These are phyloP conservation scores for Tricholoma sp. DNA, from an alignment of 768 basidiomycete species.

Conservation along the genomic window DNA sequence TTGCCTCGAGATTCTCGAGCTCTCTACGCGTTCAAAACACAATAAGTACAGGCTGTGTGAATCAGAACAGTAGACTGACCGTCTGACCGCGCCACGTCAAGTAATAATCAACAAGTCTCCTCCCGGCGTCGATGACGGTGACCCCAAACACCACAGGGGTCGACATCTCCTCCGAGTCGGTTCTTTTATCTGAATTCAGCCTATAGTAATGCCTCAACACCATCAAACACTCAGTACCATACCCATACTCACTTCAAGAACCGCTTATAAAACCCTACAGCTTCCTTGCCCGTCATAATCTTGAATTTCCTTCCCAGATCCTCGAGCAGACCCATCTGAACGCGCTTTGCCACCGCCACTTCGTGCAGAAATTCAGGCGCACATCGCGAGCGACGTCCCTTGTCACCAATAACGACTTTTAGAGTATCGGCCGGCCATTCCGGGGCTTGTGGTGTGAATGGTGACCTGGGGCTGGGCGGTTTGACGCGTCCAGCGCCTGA, in stretches of 20 bases:
- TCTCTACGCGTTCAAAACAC: conserved; percentile 3
- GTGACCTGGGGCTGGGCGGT: conserved; percentile 1
- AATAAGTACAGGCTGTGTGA: neutral
- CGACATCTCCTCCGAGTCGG: conserved; percentile 9
- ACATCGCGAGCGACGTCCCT: conserved; percentile 38
- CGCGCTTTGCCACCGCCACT: conserved; percentile 24
- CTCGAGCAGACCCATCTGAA: conserved; percentile 23
- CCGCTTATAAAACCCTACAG: conserved; percentile 34
- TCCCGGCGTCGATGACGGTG: conserved; percentile 31
- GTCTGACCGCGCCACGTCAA: conserved; percentile 44
- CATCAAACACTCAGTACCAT: neutral
- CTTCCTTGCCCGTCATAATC: conserved; percentile 38
- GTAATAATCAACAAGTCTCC: conserved; percentile 44
- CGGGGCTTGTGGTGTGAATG: conserved; percentile 9
- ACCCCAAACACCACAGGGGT: conserved; percentile 43
- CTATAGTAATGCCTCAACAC: conserved; percentile 7
- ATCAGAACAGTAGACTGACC: conserved; percentile 19
- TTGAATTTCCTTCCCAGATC: conserved; percentile 32
- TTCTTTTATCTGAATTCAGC: neutral
- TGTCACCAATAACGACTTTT: conserved; percentile 28
- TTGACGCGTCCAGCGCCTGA: conserved; percentile 4
- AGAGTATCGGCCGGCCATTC: conserved; percentile 24
- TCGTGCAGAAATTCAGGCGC: conserved; percentile 41
- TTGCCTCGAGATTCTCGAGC: conserved; percentile 8
- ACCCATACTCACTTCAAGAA: conserved; percentile 33